phyloP scores from a whole-genome alignment of 2,329 filamentous ascomycete genomes.

The Samsoniella hepiali region DNA sequence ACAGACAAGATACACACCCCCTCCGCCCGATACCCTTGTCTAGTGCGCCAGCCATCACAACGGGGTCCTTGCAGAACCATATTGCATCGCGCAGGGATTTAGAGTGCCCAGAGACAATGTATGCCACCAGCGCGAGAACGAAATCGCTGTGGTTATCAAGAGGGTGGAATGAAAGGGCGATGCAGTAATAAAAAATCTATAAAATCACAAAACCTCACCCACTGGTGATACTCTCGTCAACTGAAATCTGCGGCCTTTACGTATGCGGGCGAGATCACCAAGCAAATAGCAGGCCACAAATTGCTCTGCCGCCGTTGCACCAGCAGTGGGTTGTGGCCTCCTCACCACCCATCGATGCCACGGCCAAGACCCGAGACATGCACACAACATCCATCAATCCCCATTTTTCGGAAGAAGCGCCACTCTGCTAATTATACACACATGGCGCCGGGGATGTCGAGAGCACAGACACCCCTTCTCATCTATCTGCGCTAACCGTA shows the following conservation, averaged over 20 bases:
- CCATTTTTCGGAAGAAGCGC: constrained; percentile 9
- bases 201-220: background rate
- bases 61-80: background rate
- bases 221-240: background rate
- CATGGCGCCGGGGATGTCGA: constrained; percentile 12
- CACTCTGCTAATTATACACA: constrained; percentile 16
- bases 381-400: constrained; percentile 6
- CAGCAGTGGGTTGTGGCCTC: constrained; percentile 4
- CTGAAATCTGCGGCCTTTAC: background rate
- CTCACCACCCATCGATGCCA: background rate
- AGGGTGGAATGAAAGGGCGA: background rate
- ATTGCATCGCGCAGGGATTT: background rate
- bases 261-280: background rate
- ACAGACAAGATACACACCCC: background rate
- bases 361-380: constrained; percentile 17
- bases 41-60: background rate
- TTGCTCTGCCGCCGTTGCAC: constrained; percentile 7
- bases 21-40: background rate
- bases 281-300: background rate
- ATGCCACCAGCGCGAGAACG: background rate
- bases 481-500: background rate
- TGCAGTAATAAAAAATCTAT: background rate
- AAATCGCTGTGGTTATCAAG: background rate
- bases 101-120: background rate
- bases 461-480: background rate